Percentiles rank a stretch among this genome's conserved stretches.
These are phyloP conservation scores for Arthrinium phaeospermum DNA, from an alignment of 2,329 filamentous ascomycete genomes.

Conservation along the genomic window DNA sequence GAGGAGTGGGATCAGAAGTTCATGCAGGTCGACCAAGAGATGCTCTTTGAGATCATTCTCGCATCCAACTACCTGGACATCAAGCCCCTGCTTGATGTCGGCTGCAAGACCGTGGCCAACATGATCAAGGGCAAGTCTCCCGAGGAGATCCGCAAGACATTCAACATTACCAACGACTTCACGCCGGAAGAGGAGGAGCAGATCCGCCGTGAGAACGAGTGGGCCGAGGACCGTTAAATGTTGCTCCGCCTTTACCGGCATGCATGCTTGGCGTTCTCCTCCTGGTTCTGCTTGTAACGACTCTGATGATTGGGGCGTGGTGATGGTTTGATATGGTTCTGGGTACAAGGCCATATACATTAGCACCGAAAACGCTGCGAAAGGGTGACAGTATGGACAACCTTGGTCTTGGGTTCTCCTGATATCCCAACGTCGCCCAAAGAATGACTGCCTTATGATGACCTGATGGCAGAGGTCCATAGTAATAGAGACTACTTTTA, in stretches of 20 bases:
- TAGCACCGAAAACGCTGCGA: neutral
- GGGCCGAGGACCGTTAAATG: constrained; percentile 81
- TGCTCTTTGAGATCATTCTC: constrained; percentile 99
- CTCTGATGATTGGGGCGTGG: neutral
- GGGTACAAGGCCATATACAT: neutral
- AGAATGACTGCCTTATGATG: neutral
- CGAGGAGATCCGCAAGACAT: constrained; percentile 98
- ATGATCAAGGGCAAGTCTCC: constrained; percentile 99
- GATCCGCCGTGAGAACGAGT: constrained; percentile 90
- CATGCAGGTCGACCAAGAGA: constrained; percentile 99
- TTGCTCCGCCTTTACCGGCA: neutral
- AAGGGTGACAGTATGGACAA: neutral
- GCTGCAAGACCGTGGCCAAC: constrained; percentile 99
- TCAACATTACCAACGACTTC: constrained; percentile 99
- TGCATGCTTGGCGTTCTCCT: constrained; percentile 6
- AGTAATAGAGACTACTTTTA: neutral
- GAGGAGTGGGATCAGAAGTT: constrained; percentile 99
- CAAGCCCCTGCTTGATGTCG: constrained; percentile 95
- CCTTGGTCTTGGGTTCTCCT: neutral
- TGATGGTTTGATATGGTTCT: neutral
- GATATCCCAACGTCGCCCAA: neutral
- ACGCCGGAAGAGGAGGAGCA: constrained; percentile 99
- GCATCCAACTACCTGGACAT: constrained; percentile 99
- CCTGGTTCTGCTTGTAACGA: neutral
- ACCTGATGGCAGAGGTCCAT: neutral